Base-by-base conservation (phyloP, 2,329 filamentous ascomycete genomes). In the Aspergillus neoniger region DNA sequence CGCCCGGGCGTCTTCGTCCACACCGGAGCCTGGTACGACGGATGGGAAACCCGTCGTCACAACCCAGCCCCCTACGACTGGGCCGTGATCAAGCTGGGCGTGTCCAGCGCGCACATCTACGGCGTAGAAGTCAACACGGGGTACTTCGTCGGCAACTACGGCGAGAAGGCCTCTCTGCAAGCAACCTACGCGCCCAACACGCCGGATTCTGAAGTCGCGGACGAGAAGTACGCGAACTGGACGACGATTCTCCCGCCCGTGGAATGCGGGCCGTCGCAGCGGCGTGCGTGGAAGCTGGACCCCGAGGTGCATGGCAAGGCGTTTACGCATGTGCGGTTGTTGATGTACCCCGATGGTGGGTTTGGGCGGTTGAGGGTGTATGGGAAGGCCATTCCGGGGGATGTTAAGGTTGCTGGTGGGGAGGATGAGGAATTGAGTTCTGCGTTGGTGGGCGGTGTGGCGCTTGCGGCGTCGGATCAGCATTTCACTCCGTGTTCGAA, bases 1-100 rank as follows among this genome's bases (percentile, higher is more conserved):
- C 83, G 82, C 59, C 81, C 83, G 0, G 85, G 85, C 54, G 80
- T 85, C 67, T 87, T 86, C 74, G 80, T 83, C 43, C 82, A 85
- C 70, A 81, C 84, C 4, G 85, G 85, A 59, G 85, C 84, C 51
- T 88, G 85, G 85, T 88, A 86, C 69, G 85, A 88, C 70, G 85
- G 85, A 17, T 88, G 85, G 85, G 85, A 88, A 65, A 87, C 85
- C 5, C 78, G 85, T 5, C 79, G 85, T 25, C 85, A 88, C 74
- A 88, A 88, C 69, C 73, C 79, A 0, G 79, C 80, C 41, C 79
- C 81, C 10, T 85, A 81, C 63, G 85, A 88, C 73, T 88, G 83
- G 83, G 85, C 84, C 0, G 80, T 87, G 6, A 79, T 87, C 60
- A 79, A 82, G 48, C 79, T 87, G 0, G 85, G 85, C n/a, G 83